phyloP scores from a whole-genome alignment of 169 alveolate species.

The Cryptosporidium andersoni region DNA sequence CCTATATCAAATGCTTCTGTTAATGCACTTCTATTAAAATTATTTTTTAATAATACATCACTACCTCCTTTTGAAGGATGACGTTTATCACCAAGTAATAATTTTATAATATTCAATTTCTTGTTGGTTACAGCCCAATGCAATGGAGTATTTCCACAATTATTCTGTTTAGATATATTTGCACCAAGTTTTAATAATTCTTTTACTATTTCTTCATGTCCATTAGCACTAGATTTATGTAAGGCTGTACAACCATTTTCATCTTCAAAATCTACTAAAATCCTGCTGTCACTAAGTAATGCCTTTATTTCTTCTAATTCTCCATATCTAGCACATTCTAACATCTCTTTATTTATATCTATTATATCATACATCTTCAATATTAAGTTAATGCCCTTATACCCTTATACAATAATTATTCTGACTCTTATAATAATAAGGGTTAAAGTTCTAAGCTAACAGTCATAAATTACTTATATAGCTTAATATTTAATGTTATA shows the following conservation, averaged over 20 bases:
- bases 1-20: constrained; percentile 58
- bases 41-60: constrained; percentile 45
- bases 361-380: constrained; percentile 16
- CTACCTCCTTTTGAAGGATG: constrained; percentile 34
- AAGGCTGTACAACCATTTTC: constrained; percentile 57
- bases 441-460: no score
- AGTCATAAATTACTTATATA: no score
- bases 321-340: constrained; percentile 69
- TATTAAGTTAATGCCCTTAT: constrained; percentile 8
- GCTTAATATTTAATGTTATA: no score
- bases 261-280: constrained; percentile 40
- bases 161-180: constrained; percentile 33
- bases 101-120: constrained; percentile 15
- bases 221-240: constrained; percentile 68
- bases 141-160: constrained; percentile 51
- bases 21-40: constrained; percentile 29
- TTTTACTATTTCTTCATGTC: constrained; percentile 24
- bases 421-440: background rate
- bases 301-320: constrained; percentile 45
- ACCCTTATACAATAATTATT: background rate
- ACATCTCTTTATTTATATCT: constrained; percentile 14
- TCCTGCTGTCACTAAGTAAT: constrained; percentile 17
- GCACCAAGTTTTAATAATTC: constrained; percentile 41
- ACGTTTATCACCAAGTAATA: constrained; percentile 22
- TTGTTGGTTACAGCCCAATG: constrained; percentile 68